Evolutionary conservation across 2,329 filamentous ascomycete species (phyloP), one percentile per base, ranked within the genome.

Genomic region (Microdochium nivale): DNA sequence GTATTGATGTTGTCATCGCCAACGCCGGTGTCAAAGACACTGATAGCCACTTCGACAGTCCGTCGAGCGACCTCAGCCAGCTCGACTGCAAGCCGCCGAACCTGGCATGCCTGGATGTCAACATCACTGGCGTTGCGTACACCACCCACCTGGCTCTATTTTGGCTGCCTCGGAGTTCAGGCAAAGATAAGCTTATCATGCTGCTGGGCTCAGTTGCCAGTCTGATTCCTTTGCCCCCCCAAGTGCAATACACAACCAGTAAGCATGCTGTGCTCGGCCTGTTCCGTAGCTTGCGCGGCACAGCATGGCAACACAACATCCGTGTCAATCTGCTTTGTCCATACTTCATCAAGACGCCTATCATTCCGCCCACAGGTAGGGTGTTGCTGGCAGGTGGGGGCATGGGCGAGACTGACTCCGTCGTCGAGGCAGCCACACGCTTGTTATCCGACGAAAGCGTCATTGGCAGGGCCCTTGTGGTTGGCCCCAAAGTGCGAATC

Each of bases 191-290:
- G 32, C 81, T 83, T 64, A 61, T 88, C 40, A 69, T 88, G 16
- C 69, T 88, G 23, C 66, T 87, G 47, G 80, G 83, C 37, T 85
- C 81, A 10, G 68, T 86, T 32, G 83, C 84, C 1, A 79, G 78
- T 11, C 53, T 81, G 3, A 50, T 60, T n/a, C 66, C 74, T 3
- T 60, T 78, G 27, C 65, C 75, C 2, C 67, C 68, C 40, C 66
- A 73, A 55, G 59, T 69, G 5, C 74, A 81, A 52, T 88, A 88
- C 64, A 73, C 73, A 24, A 72, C 78, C 30, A 75, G 80, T 46
- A 88, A 88, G 63, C 84, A 88, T 65, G 84, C 75, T 21, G 76
- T 88, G 0, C 71, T 84, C 11, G 85, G 84, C 0, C 67, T 87
- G 32, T 87, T 84, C 64, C 75, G 84, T 44, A 71, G 74, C 5